A percentile compares a stretch with the other conserved stretches of the same genome.
Evolutionary conservation across 2,329 filamentous ascomycete species (phyloP).

Genomic region (Cordyceps militaris): DNA sequence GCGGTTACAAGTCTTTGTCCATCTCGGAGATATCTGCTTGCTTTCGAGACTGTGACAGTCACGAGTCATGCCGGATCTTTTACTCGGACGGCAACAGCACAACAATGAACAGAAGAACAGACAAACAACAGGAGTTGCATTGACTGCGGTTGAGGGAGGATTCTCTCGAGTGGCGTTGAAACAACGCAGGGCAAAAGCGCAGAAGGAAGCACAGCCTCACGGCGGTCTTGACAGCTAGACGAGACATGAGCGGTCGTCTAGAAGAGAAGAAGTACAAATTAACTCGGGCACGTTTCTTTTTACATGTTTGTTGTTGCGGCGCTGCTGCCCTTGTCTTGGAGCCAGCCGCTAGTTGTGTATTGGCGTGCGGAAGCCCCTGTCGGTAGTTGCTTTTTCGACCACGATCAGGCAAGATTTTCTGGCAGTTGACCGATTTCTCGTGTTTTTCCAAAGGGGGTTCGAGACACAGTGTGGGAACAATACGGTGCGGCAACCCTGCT

Average conservation of each 20-base stretch:
- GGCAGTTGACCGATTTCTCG: not conserved
- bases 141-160: not conserved
- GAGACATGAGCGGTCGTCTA: not conserved
- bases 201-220: not conserved
- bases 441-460: not conserved
- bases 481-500: not conserved
- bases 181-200: not conserved
- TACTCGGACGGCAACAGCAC: too few species aligned
- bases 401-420: slow-evolving; percentile 5
- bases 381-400: slow-evolving; percentile 5
- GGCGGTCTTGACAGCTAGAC: not conserved
- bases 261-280: not conserved
- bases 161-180: slow-evolving; percentile 4
- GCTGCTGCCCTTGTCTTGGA: not conserved
- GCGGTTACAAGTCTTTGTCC: too few species aligned
- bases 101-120: too few species aligned
- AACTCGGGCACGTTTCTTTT: not conserved
- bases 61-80: too few species aligned
- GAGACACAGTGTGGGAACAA: not conserved
- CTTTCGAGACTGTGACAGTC: too few species aligned
- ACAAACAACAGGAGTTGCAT: not conserved
- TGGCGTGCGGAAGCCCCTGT: not conserved
- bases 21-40: too few species aligned
- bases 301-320: not conserved
- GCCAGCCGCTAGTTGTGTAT: not conserved